Base-by-base conservation (phyloP, 2,329 filamentous ascomycete species). In the Aspergillus japonicus region DNA sequence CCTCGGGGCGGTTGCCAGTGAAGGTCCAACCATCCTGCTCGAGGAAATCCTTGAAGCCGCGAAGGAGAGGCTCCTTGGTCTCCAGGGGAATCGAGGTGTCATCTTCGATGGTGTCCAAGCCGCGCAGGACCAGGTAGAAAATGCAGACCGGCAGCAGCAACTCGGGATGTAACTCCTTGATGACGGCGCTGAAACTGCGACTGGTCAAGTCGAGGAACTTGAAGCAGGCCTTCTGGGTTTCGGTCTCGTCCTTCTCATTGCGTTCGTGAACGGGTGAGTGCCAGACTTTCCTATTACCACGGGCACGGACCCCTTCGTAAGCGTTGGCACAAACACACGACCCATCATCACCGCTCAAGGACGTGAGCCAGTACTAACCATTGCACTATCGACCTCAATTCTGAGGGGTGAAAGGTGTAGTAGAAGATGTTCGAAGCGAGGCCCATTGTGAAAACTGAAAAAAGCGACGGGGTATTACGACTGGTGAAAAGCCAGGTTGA, bases 71-170 rank as follows among this genome's bases (percentile, higher is more conserved):
- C 72, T 96, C 90, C 80, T 99, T 99, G 71, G 85, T 88, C 65
- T 85, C 83, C 44, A 94, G 80, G 2, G 89, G 82, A 62, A 99
- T 89, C 5, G 92, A 96, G 87, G 97, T 98, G 77, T 99, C 95
- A 82, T 99, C 95, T 79, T 99, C 95, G 62, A 99, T 91, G n/a
- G 95, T 99, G 77, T 99, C 95, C 54, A 99, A 85, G 50, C 91
- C 95, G 62, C 95, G 91, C 57, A 99, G 84, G 56, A 92, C 86
- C 29, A 99, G 86, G 80, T 99, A 99, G 83, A 99, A 99, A 10
- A 98, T 82, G 58, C 89, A 87, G 50, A 98, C 85, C 24, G 95
- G 92, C 47, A 97, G 86, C 39, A 98, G 86, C 33, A 99, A 87
- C 78, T 99, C 94, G 1, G 92, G 92, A 73, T 97, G 93, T 48